A percentile compares a stretch with the other conserved stretches of the same genome.
Evolutionary conservation across 2,329 filamentous ascomycete genomes (phyloP).

Genomic region (Cladophialophora yegresii): DNA sequence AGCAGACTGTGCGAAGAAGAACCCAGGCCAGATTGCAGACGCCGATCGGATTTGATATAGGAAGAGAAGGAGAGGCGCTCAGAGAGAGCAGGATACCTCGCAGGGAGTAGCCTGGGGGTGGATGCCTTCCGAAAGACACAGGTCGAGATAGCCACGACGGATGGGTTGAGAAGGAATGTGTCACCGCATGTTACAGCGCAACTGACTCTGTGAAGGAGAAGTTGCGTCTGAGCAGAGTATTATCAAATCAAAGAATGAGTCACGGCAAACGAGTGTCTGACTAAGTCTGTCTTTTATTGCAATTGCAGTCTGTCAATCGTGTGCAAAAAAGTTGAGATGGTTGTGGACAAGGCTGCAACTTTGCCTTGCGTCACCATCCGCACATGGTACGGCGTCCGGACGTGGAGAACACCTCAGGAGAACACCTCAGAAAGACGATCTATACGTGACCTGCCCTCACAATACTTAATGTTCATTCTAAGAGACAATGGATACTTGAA

Average conservation of each 20-base stretch:
- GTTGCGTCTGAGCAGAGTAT: background rate
- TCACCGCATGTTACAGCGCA: background rate
- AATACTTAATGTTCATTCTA: background rate
- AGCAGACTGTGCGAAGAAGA: background rate
- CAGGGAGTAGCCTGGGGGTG: background rate
- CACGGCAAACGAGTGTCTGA: background rate
- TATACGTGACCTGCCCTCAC: background rate
- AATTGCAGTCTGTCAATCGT: background rate
- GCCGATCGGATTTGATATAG: background rate
- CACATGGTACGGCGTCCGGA: background rate
- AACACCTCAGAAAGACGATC: background rate
- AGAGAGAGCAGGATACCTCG: background rate
- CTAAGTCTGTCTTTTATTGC: background rate
- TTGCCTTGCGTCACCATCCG: background rate
- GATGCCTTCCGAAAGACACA: constrained; percentile 18
- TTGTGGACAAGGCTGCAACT: background rate
- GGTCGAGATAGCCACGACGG: constrained; percentile 25
- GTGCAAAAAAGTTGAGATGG: background rate
- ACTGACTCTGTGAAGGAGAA: background rate
- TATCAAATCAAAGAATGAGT: background rate
- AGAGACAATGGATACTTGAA: background rate
- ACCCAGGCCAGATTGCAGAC: background rate
- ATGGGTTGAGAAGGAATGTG: constrained; percentile 8
- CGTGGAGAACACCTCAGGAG: background rate
- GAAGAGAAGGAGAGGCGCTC: background rate